Conservation (phyloP, 2,329 filamentous ascomycete species). For the Microsporum audouinii region DNA sequence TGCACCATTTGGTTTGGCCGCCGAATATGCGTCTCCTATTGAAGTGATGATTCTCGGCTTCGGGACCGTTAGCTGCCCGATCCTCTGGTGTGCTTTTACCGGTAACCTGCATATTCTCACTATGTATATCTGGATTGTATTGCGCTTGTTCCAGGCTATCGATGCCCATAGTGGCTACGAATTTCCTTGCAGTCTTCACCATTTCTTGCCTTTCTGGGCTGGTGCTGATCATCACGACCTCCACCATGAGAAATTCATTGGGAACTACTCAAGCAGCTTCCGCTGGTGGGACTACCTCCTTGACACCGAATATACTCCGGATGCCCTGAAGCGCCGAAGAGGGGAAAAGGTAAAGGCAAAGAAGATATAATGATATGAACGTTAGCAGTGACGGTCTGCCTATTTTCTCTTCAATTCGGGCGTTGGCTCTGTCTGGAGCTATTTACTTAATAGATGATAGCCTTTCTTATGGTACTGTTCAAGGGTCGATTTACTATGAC, state of each 20-base stretch:
- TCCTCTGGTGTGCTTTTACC: conserved; percentile 72
- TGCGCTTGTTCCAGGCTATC: conserved; percentile 92
- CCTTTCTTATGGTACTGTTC: background rate
- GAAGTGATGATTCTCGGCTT: conserved; percentile 91
- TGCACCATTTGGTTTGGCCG: conserved; percentile 88
- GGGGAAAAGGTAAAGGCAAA: conserved; percentile 51
- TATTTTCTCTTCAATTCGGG: background rate
- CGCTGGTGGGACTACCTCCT: conserved; percentile 95
- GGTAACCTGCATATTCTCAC: conserved; percentile 86
- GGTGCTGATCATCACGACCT: conserved; percentile 93
- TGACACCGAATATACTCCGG: conserved; percentile 84
- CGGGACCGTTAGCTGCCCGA: conserved; percentile 70
- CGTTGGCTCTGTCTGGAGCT: too few relatives aligned
- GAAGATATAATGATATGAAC: conserved; percentile 10
- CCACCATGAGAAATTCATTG: conserved; percentile 97
- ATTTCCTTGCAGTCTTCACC: conserved; percentile 92
- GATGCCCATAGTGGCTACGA: conserved; percentile 97
- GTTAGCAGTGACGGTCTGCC: background rate
- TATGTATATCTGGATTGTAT: conserved; percentile 93
- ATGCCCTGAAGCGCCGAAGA: conserved; percentile 68
- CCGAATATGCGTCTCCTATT: conserved; percentile 94
- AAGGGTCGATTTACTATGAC: conserved; percentile 1
- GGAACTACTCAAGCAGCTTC: conserved; percentile 96
- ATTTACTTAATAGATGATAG: background rate
- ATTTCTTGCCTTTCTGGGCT: conserved; percentile 96